Base-by-base conservation (phyloP, 345 rosid species). In the Hibiscus trionum region DNA sequence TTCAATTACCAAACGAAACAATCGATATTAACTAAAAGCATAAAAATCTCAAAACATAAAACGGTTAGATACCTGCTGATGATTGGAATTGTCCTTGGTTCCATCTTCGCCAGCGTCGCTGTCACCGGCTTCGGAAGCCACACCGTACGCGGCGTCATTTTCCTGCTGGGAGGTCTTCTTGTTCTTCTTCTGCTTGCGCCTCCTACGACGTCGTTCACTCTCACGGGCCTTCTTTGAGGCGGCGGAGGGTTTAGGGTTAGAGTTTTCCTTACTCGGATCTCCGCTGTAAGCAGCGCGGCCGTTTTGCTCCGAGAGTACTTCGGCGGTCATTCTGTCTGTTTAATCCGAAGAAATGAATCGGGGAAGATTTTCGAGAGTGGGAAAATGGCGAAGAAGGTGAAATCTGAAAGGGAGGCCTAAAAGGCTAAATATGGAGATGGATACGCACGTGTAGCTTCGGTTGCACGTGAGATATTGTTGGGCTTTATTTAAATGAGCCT, bases 121-220 rank as follows among this genome's bases (percentile, higher is more conserved):
- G 11, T 73, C 82, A 0, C 76, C 89, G 7, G 75, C 79, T 14
- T 79, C 82, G 49, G 58, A 50, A 3, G 72, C 75, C 0, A 3
- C 0, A 17, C 59, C 27, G 59, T 55, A 27, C 21, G 12, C 62
- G 35, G 58, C 44, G 19, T 24, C 76, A 39, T 19, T 50, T 37
- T 39, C 57, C 11, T 71, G 71, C 67, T 70, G 77, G 24, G 81
- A 73, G 50, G 81, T 79, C 72, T 64, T 64, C 8, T 84, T 89
- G 76, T 79, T 88, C 62, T 58, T 58, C 93, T 96, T 96, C 88
- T 93, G 99, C 90, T 96, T 96, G 78, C 99, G 94, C 71, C 98
- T 75, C 63, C 98, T 90, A 68, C 98, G 98, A 24, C 99, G 99
- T 33, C 98, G 83, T 44, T 96, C 99, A 72, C 78, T 88, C 81